Conservation (phyloP, 495 filamentous ascomycete species). For the Entonaema liquescens region DNA sequence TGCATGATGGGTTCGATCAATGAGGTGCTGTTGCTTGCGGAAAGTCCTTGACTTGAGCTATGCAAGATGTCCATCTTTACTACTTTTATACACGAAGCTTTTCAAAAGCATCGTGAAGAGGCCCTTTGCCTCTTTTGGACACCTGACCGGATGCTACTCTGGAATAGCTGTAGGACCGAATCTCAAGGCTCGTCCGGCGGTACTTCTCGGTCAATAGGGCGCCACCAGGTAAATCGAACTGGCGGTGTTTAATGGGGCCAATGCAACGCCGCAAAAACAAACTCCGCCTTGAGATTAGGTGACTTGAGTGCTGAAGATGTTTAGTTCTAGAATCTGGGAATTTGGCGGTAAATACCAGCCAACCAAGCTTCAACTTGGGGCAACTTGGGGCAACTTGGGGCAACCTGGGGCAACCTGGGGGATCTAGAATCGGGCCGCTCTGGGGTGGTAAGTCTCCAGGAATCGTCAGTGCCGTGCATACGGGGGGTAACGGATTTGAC, state of each 20-base stretch:
- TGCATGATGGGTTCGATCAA: slow-evolving; percentile 54
- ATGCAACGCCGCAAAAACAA: slow-evolving; percentile 21
- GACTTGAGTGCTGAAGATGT: slow-evolving; percentile 27
- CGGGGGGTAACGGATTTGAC: slow-evolving; percentile 19
- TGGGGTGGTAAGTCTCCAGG: slow-evolving; percentile 23
- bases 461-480: slow-evolving; percentile 27
- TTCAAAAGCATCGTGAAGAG: slow-evolving; percentile 31
- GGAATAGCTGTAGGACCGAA: slow-evolving; percentile 37
- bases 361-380: slow-evolving; percentile 20
- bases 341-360: slow-evolving; percentile 9
- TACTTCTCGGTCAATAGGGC: slow-evolving; percentile 30
- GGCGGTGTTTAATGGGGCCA: slow-evolving; percentile 26
- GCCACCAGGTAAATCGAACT: slow-evolving; percentile 9
- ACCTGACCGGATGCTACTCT: slow-evolving; percentile 26
- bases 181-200: slow-evolving; percentile 27
- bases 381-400: not conserved
- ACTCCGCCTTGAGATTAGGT: slow-evolving; percentile 21
- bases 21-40: slow-evolving; percentile 40
- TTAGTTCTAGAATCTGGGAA: slow-evolving; percentile 10
- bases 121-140: slow-evolving; percentile 32
- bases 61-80: slow-evolving; percentile 40
- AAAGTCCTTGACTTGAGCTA: slow-evolving; percentile 25
- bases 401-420: slow-evolving; percentile 12
- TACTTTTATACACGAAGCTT: slow-evolving; percentile 33
- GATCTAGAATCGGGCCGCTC: slow-evolving; percentile 41